Percentiles rank a stretch among this genome's conserved stretches.
phyloP scores from a whole-genome alignment of 768 basidiomycete genomes.

The Dacryopinax spathularia region DNA sequence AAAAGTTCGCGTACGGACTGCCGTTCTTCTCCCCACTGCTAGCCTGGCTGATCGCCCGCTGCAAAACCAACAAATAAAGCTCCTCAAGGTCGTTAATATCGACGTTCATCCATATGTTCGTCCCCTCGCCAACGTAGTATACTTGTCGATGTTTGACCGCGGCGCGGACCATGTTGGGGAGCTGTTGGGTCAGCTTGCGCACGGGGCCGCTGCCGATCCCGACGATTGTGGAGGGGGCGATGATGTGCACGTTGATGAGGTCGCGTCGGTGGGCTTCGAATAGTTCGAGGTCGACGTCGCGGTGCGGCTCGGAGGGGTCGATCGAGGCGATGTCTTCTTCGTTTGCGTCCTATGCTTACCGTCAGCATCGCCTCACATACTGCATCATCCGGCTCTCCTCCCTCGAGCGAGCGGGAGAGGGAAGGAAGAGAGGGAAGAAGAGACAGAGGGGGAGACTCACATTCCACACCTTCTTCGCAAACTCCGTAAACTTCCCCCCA shows the following conservation, averaged over 20 bases:
- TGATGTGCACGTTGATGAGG: conserved; percentile 16
- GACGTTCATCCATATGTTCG: conserved; percentile 19
- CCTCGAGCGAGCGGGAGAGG: too few species aligned
- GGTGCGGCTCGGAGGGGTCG: conserved; percentile 14
- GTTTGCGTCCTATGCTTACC: conserved; percentile 13
- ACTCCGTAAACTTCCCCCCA: conserved; percentile 11
- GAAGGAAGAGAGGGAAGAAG: too few species aligned
- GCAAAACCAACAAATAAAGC: conserved; percentile 17
- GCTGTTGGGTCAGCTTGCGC: conserved; percentile 16
- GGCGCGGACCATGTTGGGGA: conserved; percentile 13
- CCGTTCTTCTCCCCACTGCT: conserved; percentile 10
- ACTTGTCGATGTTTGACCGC: conserved; percentile 14
- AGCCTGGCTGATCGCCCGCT: conserved; percentile 11
- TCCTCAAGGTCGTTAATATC: conserved; percentile 18
- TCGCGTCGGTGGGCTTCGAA: conserved; percentile 12
- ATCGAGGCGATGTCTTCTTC: conserved; percentile 18
- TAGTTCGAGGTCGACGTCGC: conserved; percentile 19
- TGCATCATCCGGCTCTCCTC: too few species aligned
- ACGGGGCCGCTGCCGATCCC: conserved; percentile 17
- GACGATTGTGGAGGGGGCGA: conserved; percentile 20
- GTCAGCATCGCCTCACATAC: neutral
- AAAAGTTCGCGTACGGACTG: conserved; percentile 17
- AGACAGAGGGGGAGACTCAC: conserved; percentile 9
- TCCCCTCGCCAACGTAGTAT: conserved; percentile 16
- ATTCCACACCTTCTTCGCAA: conserved; percentile 17